Percentiles rank a stretch among this genome's conserved stretches.
Evolutionary conservation across 2,329 filamentous ascomycete genomes (phyloP).

Genomic region (Alternaria sp.): DNA sequence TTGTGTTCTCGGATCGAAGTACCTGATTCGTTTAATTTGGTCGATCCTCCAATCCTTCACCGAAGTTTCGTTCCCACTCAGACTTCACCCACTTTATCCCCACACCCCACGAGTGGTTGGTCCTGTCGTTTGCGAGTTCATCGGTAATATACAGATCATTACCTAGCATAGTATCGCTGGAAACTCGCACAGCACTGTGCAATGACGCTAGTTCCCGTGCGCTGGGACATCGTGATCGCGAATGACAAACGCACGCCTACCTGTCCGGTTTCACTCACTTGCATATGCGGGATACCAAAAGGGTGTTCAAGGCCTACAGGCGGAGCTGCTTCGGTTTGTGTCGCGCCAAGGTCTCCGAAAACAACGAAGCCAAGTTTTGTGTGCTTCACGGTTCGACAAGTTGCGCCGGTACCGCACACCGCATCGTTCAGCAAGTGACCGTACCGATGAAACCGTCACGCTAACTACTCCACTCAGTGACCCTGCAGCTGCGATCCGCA

Average conservation of each 20-base stretch:
- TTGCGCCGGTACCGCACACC: slow-evolving; percentile 6
- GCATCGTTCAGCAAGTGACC: slow-evolving; percentile 1
- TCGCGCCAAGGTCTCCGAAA: not conserved
- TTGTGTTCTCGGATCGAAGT: not conserved
- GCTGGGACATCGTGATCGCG: not conserved
- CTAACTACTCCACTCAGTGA: slow-evolving; percentile 1
- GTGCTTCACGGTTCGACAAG: not conserved
- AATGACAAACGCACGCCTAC: slow-evolving; percentile 1
- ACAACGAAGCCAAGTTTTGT: not conserved
- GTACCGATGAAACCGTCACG: not conserved
- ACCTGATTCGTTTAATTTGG: not conserved
- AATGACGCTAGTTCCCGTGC: slow-evolving; percentile 1
- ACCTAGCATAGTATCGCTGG: slow-evolving; percentile 11
- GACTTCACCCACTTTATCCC: slow-evolving; percentile 6
- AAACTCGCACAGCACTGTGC: slow-evolving; percentile 5
- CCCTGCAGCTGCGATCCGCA: slow-evolving; percentile 15
- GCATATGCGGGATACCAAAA: not conserved
- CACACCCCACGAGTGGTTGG: slow-evolving; percentile 14
- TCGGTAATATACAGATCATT: slow-evolving; percentile 16
- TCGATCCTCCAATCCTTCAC: not conserved
- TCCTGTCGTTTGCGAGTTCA: slow-evolving; percentile 1
- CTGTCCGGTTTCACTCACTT: not conserved
- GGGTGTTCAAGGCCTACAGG: not conserved
- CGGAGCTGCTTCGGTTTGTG: not conserved
- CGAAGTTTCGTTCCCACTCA: slow-evolving; percentile 2